phyloP scores from a whole-genome alignment of 2,329 filamentous ascomycete genomes.

The Pseudogymnoascus destructans region DNA sequence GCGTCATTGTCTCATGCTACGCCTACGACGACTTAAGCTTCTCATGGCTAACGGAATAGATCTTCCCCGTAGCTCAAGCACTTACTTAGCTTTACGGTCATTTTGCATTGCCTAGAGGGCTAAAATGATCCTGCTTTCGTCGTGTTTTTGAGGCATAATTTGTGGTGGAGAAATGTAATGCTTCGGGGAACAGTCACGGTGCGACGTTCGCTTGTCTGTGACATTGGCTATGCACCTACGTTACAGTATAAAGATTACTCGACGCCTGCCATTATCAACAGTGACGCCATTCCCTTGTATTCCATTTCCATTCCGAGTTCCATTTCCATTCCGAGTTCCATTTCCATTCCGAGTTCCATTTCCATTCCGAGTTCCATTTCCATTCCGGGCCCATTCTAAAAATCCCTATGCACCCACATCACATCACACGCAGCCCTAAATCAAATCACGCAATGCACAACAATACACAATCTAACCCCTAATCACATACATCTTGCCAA shows the following conservation, averaged over 20 bases:
- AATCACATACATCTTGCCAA: neutral
- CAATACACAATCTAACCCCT: neutral
- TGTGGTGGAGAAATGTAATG: too few species aligned
- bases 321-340: neutral
- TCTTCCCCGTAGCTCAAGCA: too few species aligned
- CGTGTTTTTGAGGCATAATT: too few species aligned
- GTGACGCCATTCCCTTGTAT: constrained; percentile 1
- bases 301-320: neutral
- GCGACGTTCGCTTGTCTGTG: too few species aligned
- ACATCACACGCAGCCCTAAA: neutral
- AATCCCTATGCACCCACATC: neutral
- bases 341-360: neutral
- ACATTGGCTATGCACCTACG: too few species aligned
- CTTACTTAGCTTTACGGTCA: too few species aligned
- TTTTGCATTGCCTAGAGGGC: too few species aligned
- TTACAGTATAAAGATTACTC: constrained; percentile 1
- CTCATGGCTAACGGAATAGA: too few species aligned
- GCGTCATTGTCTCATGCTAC: too few species aligned
- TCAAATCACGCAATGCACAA: neutral
- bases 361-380: neutral
- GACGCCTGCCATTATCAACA: constrained; percentile 8
- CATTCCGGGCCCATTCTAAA: constrained; percentile 1
- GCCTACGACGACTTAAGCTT: too few species aligned
- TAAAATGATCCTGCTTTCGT: too few species aligned
- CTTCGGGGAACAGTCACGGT: too few species aligned